These are phyloP conservation scores for Pseudocercospora crystallina DNA, from an alignment of 2,329 filamentous ascomycete species.

Conservation along the genomic window DNA sequence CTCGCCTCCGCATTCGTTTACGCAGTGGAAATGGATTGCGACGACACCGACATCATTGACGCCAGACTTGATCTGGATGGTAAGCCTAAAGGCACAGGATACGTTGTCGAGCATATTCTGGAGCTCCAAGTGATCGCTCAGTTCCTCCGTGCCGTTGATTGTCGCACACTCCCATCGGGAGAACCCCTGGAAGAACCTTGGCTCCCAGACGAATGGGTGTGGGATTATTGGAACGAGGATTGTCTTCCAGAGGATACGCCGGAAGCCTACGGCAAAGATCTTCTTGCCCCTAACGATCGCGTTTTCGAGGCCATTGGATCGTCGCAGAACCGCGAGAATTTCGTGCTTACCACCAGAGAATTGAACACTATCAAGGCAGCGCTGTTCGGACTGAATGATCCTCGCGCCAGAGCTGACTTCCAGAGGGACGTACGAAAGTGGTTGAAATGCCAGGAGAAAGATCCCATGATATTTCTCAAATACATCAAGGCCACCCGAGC, in stretches of 20 bases:
- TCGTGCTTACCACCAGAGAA: background rate
- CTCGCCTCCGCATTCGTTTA: background rate
- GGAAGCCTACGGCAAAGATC: background rate
- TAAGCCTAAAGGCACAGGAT: background rate
- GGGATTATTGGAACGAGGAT: too few relatives aligned
- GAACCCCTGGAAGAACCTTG: background rate
- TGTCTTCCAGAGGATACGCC: too few relatives aligned
- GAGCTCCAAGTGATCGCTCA: background rate
- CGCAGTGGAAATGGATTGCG: background rate
- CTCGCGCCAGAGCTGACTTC: background rate
- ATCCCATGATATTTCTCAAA: constrained; percentile 2
- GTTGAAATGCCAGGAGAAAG: background rate
- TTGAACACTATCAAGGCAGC: background rate
- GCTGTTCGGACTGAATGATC: background rate
- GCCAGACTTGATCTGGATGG: background rate
- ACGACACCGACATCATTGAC: background rate
- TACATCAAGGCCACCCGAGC: background rate
- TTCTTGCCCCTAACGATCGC: background rate
- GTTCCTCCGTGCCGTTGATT: background rate
- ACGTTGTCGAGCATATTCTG: constrained; percentile 2
- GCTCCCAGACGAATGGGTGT: too few relatives aligned
- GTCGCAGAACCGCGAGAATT: background rate
- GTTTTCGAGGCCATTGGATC: constrained; percentile 1
- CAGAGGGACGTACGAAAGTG: background rate
- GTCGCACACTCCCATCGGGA: background rate